Evolutionary conservation across 768 basidiomycete species (phyloP).

Genomic region (Arthromyces matolae): DNA sequence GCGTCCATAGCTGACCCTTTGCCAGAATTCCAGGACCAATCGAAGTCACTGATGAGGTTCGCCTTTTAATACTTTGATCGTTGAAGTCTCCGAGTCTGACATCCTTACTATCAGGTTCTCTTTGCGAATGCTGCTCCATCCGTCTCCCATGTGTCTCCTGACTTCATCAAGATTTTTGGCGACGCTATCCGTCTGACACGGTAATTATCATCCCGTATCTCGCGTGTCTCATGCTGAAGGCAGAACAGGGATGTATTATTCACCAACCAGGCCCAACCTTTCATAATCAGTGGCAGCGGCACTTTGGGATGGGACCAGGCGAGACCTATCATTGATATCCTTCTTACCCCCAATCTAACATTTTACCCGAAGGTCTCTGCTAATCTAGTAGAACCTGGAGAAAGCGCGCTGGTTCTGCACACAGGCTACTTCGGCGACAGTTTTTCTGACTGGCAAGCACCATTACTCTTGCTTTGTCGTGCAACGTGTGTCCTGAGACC

Average conservation of each 20-base stretch:
- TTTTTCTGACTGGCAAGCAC: slow-evolving; percentile 77
- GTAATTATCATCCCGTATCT: slow-evolving; percentile 29
- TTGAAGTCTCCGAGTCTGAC: neutral
- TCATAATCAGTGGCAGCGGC: slow-evolving; percentile 91
- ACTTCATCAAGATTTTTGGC: slow-evolving; percentile 85
- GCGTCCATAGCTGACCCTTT: slow-evolving; percentile 7
- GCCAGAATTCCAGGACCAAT: slow-evolving; percentile 61
- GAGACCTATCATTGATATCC: slow-evolving; percentile 16
- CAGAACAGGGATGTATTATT: slow-evolving; percentile 64
- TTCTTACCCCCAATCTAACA: slow-evolving; percentile 1
- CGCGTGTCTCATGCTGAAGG: slow-evolving; percentile 5
- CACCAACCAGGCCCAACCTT: slow-evolving; percentile 79
- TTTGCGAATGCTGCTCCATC: slow-evolving; percentile 91
- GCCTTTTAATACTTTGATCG: neutral
- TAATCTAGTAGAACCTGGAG: slow-evolving; percentile 83
- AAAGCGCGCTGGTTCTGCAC: slow-evolving; percentile 78
- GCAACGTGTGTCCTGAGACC: neutral
- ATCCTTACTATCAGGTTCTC: slow-evolving; percentile 74
- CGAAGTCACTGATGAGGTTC: slow-evolving; percentile 50
- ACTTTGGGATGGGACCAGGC: slow-evolving; percentile 97
- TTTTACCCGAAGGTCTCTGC: slow-evolving; percentile 65
- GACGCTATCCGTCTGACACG: slow-evolving; percentile 85
- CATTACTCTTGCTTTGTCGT: neutral
- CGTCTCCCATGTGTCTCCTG: slow-evolving; percentile 84
- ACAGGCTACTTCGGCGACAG: slow-evolving; percentile 94